These are phyloP conservation scores for Anisodus tanguticus DNA, from an alignment of 257 asterid genomes.

Conservation along the genomic window DNA sequence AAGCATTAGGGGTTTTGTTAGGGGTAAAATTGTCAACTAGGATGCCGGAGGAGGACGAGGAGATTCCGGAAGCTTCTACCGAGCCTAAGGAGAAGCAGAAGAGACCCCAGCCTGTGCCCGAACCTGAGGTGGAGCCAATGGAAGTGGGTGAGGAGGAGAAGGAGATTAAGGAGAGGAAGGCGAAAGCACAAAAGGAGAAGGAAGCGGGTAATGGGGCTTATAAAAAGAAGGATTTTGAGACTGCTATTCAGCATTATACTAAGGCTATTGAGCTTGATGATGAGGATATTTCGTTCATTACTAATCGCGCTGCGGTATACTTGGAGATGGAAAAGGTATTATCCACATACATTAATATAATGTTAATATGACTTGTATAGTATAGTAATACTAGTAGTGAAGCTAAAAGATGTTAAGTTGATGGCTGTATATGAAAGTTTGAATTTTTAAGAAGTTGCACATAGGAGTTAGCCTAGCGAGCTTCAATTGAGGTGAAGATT, in stretches of 20 bases:
- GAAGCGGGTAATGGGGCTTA: constrained; percentile 89
- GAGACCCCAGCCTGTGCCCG: constrained; percentile 40
- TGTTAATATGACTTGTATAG: background rate
- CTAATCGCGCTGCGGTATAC: constrained; percentile 95
- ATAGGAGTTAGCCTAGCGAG: too few relatives aligned
- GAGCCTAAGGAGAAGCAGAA: constrained; percentile 34
- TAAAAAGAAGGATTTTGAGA: constrained; percentile 88
- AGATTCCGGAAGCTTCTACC: constrained; percentile 52
- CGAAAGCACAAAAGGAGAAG: constrained; percentile 73
- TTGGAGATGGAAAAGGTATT: constrained; percentile 92
- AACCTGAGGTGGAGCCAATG: constrained; percentile 58
- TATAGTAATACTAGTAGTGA: too few relatives aligned
- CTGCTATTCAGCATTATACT: constrained; percentile 73
- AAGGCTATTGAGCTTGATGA: constrained; percentile 78
- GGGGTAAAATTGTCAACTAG: constrained; percentile 66
- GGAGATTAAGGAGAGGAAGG: constrained; percentile 59
- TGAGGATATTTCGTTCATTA: constrained; percentile 80
- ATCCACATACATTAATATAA: background rate
- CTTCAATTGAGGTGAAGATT: too few relatives aligned
- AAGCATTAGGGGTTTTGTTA: constrained; percentile 76
- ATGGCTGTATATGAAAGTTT: too few relatives aligned
- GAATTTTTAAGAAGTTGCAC: too few relatives aligned
- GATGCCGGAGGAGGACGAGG: constrained; percentile 53
- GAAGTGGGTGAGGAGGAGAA: constrained; percentile 58
- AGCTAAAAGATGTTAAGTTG: too few relatives aligned